These are phyloP conservation scores for Pythium guiyangense DNA, from an alignment of 352 stramenopile species.

Conservation along the genomic window DNA sequence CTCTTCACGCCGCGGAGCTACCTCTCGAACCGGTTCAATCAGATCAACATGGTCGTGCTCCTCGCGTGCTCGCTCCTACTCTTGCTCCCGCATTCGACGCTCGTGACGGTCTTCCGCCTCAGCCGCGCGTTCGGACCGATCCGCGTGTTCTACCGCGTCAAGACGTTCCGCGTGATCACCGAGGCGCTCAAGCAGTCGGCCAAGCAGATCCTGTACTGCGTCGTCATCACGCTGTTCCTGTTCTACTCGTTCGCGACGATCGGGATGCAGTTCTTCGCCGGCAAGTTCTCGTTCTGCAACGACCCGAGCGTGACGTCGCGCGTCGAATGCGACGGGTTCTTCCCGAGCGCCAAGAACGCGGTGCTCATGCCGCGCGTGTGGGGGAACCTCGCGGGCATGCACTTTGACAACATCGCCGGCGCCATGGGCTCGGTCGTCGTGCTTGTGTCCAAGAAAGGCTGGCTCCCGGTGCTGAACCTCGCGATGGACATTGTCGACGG, in stretches of 20 bases:
- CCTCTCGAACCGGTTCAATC: conserved; percentile 78
- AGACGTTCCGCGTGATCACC: conserved; percentile 83
- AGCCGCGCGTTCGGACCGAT: conserved; percentile 77
- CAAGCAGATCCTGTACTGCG: conserved; percentile 76
- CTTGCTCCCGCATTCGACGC: conserved; percentile 66
- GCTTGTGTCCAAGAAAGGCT: conserved; percentile 82
- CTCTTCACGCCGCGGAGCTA: conserved; percentile 79
- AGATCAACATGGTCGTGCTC: conserved; percentile 81
- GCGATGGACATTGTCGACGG: conserved; percentile 78
- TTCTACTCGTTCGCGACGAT: conserved; percentile 86
- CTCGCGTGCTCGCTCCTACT: conserved; percentile 71
- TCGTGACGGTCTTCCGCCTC: conserved; percentile 70
- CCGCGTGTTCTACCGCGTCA: conserved; percentile 82
- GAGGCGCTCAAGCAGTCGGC: conserved; percentile 73
- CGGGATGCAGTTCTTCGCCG: conserved; percentile 81
- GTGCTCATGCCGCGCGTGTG: conserved; percentile 74
- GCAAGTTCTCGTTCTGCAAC: conserved; percentile 79
- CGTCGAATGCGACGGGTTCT: conserved; percentile 61
- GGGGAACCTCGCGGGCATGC: conserved; percentile 68
- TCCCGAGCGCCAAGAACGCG: conserved; percentile 39
- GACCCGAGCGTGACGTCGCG: conserved; percentile 46
- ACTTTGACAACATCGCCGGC: conserved; percentile 81
- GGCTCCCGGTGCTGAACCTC: conserved; percentile 77
- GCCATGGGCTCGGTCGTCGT: conserved; percentile 79
- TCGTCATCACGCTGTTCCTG: conserved; percentile 71